Conservation (phyloP, 1,284 basidiomycete species). For the Ceratobasidium sp. region DNA sequence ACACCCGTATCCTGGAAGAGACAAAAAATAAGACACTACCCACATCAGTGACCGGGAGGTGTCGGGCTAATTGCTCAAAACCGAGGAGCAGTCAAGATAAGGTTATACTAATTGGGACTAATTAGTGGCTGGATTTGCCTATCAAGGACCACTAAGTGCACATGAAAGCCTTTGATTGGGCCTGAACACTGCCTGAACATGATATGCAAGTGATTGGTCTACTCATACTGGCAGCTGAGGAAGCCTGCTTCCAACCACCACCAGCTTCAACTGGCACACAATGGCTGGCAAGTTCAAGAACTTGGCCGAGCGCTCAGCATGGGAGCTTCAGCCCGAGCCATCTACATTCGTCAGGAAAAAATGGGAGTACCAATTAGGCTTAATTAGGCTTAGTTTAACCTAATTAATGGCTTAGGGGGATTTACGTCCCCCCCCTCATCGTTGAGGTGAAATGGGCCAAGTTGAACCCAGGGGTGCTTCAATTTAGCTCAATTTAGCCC, state of each 20-base stretch:
- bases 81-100: background rate
- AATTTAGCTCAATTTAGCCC: too few species aligned
- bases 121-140: background rate
- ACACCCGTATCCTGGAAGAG: too few species aligned
- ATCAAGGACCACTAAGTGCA: background rate
- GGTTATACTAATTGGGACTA: background rate
- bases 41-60: background rate
- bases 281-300: constrained; percentile 31
- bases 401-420: too few species aligned
- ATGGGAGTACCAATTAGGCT: too few species aligned
- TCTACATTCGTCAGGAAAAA: too few species aligned
- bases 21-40: too few species aligned
- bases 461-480: too few species aligned
- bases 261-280: background rate
- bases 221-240: background rate
- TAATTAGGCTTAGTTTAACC: too few species aligned
- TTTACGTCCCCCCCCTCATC: too few species aligned
- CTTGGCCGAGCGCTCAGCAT: constrained; percentile 25
- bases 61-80: background rate
- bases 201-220: constrained; percentile 15
- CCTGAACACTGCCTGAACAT: constrained; percentile 3
- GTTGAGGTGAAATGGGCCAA: too few species aligned
- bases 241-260: constrained; percentile 22
- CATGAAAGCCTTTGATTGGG: background rate
- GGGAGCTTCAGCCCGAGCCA: constrained; percentile 51